Conservation (phyloP, 495 filamentous ascomycete species). For the Stereocaulon alpinum region DNA sequence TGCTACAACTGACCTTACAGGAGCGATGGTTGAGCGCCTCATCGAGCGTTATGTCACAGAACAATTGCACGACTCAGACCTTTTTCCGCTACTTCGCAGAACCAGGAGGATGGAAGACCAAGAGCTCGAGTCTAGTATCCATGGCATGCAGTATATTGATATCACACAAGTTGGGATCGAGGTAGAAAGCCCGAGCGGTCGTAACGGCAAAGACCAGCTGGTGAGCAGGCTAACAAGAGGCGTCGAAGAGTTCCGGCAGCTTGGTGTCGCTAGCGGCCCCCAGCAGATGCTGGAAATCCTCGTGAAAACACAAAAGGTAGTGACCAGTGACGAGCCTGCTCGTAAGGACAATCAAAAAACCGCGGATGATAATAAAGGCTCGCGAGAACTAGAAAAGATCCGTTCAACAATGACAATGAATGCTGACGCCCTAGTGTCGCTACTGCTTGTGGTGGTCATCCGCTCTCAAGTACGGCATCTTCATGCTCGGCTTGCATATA, state of each 20-base stretch:
- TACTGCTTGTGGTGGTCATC: constrained; percentile 88
- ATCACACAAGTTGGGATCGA: constrained; percentile 86
- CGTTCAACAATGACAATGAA: constrained; percentile 68
- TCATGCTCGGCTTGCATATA: constrained; percentile 78
- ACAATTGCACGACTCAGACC: constrained; percentile 77
- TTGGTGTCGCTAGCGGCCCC: constrained; percentile 71
- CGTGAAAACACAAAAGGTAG: constrained; percentile 72
- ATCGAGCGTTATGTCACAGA: constrained; percentile 94
- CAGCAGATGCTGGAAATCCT: constrained; percentile 92
- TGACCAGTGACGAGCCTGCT: constrained; percentile 44
- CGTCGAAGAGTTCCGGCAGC: constrained; percentile 82
- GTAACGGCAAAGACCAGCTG: constrained; percentile 60
- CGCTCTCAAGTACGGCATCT: constrained; percentile 81
- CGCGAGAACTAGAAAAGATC: constrained; percentile 45
- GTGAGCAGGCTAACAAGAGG: constrained; percentile 59
- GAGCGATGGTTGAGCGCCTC: constrained; percentile 78
- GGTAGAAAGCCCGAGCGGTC: constrained; percentile 65
- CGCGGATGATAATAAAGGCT: constrained; percentile 14
- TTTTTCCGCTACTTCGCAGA: constrained; percentile 72
- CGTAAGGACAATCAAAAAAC: constrained; percentile 6
- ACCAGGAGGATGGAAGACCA: constrained; percentile 72
- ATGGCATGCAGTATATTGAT: constrained; percentile 88
- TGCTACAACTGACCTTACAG: constrained; percentile 87
- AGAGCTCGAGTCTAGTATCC: constrained; percentile 83
- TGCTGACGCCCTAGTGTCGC: constrained; percentile 87